phyloP scores from a whole-genome alignment of 1,139 yeast genomes.

The Debaryomyces fabryi region DNA sequence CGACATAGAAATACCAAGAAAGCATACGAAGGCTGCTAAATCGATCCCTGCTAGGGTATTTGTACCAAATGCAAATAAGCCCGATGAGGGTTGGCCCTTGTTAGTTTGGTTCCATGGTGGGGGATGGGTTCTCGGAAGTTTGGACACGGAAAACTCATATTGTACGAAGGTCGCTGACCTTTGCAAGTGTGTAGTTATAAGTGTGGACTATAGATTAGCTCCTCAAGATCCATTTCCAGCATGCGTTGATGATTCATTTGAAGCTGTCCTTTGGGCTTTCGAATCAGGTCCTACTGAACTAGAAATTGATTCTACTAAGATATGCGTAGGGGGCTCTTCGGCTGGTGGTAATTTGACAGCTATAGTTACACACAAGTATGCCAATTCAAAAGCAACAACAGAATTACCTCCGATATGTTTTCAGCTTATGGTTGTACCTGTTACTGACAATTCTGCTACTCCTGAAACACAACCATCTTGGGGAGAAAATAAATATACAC shows the following conservation, averaged over 20 bases:
- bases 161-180: slow-evolving; percentile 45
- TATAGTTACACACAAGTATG: slow-evolving; percentile 42
- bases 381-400: slow-evolving; percentile 23
- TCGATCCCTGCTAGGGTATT: slow-evolving; percentile 42
- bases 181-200: slow-evolving; percentile 38
- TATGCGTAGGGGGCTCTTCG: slow-evolving; percentile 51
- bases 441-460: slow-evolving; percentile 50
- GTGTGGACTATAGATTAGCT: slow-evolving; percentile 49
- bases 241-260: slow-evolving; percentile 49
- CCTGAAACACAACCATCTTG: slow-evolving; percentile 41
- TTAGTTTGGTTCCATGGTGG: slow-evolving; percentile 55
- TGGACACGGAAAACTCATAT: slow-evolving; percentile 47
- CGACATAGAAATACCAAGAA: slow-evolving; percentile 42
- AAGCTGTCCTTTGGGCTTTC: slow-evolving; percentile 26
- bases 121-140: slow-evolving; percentile 51
- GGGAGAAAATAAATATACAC: slow-evolving; percentile 44
- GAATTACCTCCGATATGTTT: slow-evolving; percentile 38
- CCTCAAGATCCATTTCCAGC: slow-evolving; percentile 57
- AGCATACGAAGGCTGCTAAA: slow-evolving; percentile 27
- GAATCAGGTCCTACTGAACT: slow-evolving; percentile 23
- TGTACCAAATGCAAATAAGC: slow-evolving; percentile 38
- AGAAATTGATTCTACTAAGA: slow-evolving; percentile 32
- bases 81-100: slow-evolving; percentile 47
- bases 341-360: slow-evolving; percentile 55
- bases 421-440: slow-evolving; percentile 52